Percentiles rank a stretch among this genome's conserved stretches.
phyloP scores from a whole-genome alignment of 345 rosid species.

The Crucihimalaya himalaica region DNA sequence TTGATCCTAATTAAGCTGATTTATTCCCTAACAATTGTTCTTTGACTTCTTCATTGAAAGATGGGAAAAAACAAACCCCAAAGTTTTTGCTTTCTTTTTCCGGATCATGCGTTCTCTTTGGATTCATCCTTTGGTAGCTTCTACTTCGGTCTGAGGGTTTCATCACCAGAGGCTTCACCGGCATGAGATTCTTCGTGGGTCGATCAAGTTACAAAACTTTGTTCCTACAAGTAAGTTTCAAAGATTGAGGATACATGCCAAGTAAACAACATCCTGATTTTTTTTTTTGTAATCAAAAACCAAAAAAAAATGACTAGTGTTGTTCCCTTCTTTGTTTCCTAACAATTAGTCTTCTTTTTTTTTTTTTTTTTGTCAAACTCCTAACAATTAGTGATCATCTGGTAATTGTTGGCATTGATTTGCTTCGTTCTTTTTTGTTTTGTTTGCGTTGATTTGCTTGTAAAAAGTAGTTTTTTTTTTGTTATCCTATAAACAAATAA shows the following conservation, averaged over 20 bases:
- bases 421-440: background rate
- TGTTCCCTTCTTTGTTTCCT: background rate
- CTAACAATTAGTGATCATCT: background rate
- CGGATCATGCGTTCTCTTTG: slow-evolving; percentile 96
- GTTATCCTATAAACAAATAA: background rate
- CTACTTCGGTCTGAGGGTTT: slow-evolving; percentile 12
- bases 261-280: background rate
- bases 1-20: slow-evolving; percentile 67
- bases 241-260: slow-evolving; percentile 27
- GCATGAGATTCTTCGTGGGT: slow-evolving; percentile 22
- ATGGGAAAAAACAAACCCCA: background rate
- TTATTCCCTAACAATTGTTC: slow-evolving; percentile 12
- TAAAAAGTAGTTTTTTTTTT: background rate
- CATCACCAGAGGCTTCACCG: slow-evolving; percentile 18
- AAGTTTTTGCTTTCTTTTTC: slow-evolving; percentile 26
- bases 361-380: no score
- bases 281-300: background rate
- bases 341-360: background rate
- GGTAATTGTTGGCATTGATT: background rate
- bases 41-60: slow-evolving; percentile 11
- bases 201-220: slow-evolving; percentile 7
- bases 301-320: background rate
- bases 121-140: slow-evolving; percentile 82
- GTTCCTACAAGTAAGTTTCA: slow-evolving; percentile 33
- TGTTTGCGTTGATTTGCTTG: background rate